A percentile compares a stretch with the other conserved stretches of the same genome.
Evolutionary conservation across 768 basidiomycete species (phyloP).

Genomic region (Lyophyllum atratum): DNA sequence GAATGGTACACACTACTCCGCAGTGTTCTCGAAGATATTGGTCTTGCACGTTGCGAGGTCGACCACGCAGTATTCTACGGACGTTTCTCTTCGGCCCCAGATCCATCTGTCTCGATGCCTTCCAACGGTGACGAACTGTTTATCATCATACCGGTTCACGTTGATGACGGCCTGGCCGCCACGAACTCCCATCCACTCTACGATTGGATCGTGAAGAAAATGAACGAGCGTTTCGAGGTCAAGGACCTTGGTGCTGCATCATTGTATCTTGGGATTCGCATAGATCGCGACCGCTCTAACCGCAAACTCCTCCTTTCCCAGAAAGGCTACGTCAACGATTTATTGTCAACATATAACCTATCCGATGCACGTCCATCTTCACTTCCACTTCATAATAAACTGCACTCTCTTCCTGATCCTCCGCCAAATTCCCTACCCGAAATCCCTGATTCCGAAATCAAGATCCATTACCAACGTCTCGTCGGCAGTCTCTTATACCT

Average conservation of each 20-base stretch:
- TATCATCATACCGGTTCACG: constrained; percentile 25
- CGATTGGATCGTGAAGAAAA: constrained; percentile 16
- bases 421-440: constrained; percentile 2
- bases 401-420: neutral
- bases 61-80: constrained; percentile 28
- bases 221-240: constrained; percentile 11
- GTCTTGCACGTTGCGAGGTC: constrained; percentile 20
- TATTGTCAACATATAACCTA: constrained; percentile 16
- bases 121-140: constrained; percentile 8
- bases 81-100: constrained; percentile 18
- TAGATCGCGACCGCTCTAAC: constrained; percentile 7
- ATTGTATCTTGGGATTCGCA: constrained; percentile 2
- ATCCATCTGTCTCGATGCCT: constrained; percentile 16
- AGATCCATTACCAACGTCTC: constrained; percentile 10
- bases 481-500: constrained; percentile 20
- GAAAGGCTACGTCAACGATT: constrained; percentile 6
- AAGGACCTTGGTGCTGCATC: neutral
- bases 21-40: constrained; percentile 9
- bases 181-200: constrained; percentile 20
- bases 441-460: constrained; percentile 4
- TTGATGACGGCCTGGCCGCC: constrained; percentile 24
- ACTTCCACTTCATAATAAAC: neutral
- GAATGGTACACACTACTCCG: constrained; percentile 4
- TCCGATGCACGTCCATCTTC: neutral
- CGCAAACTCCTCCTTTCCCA: constrained; percentile 15